These are phyloP conservation scores for Aspergillus funiculosus DNA, from an alignment of 495 filamentous ascomycete genomes.

Conservation along the genomic window DNA sequence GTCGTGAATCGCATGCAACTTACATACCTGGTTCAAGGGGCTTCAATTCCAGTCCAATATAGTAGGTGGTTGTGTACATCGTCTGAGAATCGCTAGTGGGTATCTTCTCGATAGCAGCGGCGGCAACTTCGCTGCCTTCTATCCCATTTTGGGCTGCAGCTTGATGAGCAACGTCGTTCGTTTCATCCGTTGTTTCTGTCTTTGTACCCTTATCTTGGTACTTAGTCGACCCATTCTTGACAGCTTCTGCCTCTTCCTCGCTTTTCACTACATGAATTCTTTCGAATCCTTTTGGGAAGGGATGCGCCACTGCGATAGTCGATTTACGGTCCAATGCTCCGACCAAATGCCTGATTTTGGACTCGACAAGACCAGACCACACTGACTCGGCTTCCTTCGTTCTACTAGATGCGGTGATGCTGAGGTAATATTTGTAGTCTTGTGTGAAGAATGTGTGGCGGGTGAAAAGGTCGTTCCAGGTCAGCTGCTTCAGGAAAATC, in stretches of 20 bases:
- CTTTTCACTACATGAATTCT: constrained; percentile 66
- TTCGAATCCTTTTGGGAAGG: constrained; percentile 89
- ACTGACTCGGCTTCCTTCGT: constrained; percentile 77
- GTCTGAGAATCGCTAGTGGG: constrained; percentile 34
- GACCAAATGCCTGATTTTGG: constrained; percentile 80
- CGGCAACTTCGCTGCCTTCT: constrained; percentile 40
- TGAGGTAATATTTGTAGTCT: constrained; percentile 91
- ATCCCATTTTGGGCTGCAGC: constrained; percentile 45
- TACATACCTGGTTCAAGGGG: constrained; percentile 30
- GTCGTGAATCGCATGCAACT: constrained; percentile 13
- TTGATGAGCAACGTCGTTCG: constrained; percentile 49
- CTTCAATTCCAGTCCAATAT: constrained; percentile 70
- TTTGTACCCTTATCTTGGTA: constrained; percentile 58
- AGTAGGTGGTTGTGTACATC: constrained; percentile 82
- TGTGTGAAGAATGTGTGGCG: constrained; percentile 88
- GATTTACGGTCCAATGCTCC: constrained; percentile 66
- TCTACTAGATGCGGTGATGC: constrained; percentile 76
- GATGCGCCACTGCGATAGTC: constrained; percentile 76
- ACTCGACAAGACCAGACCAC: constrained; percentile 91
- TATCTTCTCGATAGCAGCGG: constrained; percentile 38
- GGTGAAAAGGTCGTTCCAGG: constrained; percentile 83
- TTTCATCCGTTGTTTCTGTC: constrained; percentile 54
- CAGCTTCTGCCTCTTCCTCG: constrained; percentile 62
- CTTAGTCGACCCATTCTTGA: constrained; percentile 64
- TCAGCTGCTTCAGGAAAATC: constrained; percentile 65